phyloP scores from a whole-genome alignment of 2,329 filamentous ascomycete genomes.

The Balansia obtecta region DNA sequence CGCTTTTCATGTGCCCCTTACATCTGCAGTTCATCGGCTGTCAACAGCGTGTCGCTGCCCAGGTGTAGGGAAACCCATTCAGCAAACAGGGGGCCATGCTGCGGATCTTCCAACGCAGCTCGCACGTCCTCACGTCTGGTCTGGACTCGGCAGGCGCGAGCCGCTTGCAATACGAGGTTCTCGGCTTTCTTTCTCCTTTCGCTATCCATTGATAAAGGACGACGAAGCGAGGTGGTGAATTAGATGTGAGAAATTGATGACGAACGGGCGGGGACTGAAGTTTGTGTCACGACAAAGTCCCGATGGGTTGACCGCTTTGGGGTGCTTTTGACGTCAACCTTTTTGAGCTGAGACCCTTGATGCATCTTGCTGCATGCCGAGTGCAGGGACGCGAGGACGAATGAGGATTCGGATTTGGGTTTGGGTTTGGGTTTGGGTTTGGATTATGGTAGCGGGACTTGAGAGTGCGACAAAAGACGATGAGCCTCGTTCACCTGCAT shows the following conservation, averaged over 20 bases:
- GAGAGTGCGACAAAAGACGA: too few relatives aligned
- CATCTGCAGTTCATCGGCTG: constrained; percentile 40
- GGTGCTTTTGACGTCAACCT: background rate
- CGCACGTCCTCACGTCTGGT: constrained; percentile 24
- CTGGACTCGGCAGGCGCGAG: constrained; percentile 19
- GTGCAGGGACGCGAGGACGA: too few relatives aligned
- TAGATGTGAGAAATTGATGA: background rate
- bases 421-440: too few relatives aligned
- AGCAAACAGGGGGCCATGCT: constrained; percentile 23
- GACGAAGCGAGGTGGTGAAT: constrained; percentile 19
- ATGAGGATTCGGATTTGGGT: too few relatives aligned
- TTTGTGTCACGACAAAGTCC: constrained; percentile 2
- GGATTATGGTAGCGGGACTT: too few relatives aligned
- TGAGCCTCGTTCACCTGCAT: too few relatives aligned
- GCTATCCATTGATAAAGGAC: constrained; percentile 18
- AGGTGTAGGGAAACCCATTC: constrained; percentile 40
- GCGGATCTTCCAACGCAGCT: constrained; percentile 22
- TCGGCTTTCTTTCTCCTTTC: constrained; percentile 18
- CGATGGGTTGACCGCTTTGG: background rate
- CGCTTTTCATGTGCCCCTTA: constrained; percentile 14
- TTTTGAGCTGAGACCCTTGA: too few relatives aligned
- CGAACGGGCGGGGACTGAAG: background rate
- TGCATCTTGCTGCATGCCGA: background rate
- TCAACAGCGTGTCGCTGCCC: constrained; percentile 37
- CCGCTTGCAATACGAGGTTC: constrained; percentile 20